Conservation (phyloP, 495 filamentous ascomycete genomes). For the Daldinia loculata region DNA sequence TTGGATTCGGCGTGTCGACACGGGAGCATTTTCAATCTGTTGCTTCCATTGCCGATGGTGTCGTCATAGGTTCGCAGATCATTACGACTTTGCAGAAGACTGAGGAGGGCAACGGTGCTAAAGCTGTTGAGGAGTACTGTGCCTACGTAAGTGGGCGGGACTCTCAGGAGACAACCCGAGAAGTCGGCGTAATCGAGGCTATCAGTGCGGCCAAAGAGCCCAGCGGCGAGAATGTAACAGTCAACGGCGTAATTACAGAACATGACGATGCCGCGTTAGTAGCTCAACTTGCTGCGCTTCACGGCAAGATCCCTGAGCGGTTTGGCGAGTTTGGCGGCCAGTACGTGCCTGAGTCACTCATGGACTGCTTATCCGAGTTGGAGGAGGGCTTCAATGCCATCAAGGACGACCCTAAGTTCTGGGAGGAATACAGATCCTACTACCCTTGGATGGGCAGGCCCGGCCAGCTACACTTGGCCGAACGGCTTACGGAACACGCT, state of each 20-base stretch:
- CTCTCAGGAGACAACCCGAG: constrained; percentile 59
- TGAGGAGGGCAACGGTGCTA: constrained; percentile 70
- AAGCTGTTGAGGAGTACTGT: constrained; percentile 87
- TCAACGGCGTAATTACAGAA: constrained; percentile 65
- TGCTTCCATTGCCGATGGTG: constrained; percentile 84
- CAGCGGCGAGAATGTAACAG: constrained; percentile 59
- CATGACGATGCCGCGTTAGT: constrained; percentile 55
- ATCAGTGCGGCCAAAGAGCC: constrained; percentile 62
- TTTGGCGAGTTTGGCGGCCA: constrained; percentile 99
- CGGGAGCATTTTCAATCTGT: constrained; percentile 91
- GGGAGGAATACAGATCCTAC: constrained; percentile 95
- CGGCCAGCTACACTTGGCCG: constrained; percentile 87
- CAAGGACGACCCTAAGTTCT: constrained; percentile 87
- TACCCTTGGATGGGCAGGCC: constrained; percentile 98
- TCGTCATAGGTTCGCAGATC: constrained; percentile 97
- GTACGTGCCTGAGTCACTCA: constrained; percentile 96
- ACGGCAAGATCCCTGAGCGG: constrained; percentile 73
- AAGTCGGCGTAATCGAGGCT: constrained; percentile 72
- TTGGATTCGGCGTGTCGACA: constrained; percentile 97
- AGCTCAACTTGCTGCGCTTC: constrained; percentile 55
- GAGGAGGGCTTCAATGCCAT: constrained; percentile 90
- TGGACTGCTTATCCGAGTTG: constrained; percentile 93
- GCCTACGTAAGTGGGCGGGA: constrained; percentile 74
- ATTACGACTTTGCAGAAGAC: constrained; percentile 80
- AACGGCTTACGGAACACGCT: constrained; percentile 85